A percentile compares a stretch with the other conserved stretches of the same genome.
These are phyloP conservation scores for Cladosporium halotolerans DNA, from an alignment of 2,329 filamentous ascomycete species.

Conservation along the genomic window DNA sequence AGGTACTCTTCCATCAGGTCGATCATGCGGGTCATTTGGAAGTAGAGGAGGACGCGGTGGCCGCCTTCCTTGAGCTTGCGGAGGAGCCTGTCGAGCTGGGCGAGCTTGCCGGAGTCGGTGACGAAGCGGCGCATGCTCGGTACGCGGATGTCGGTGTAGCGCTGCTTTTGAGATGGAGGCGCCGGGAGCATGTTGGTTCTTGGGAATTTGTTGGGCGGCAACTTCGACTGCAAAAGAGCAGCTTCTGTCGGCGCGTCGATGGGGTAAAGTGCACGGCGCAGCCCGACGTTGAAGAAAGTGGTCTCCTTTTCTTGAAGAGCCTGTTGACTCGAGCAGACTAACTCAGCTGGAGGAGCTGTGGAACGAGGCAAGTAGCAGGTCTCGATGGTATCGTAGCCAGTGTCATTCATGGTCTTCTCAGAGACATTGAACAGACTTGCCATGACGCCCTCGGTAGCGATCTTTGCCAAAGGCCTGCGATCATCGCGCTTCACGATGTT, in stretches of 20 bases:
- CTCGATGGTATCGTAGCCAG: conserved; percentile 72
- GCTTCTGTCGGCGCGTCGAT: conserved; percentile 58
- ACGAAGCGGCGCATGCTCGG: conserved; percentile 97
- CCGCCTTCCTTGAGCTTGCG: conserved; percentile 85
- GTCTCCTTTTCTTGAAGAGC: conserved; percentile 60
- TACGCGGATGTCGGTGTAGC: conserved; percentile 85
- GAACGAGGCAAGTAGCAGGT: conserved; percentile 72
- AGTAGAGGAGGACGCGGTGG: conserved; percentile 92
- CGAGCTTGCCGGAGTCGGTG: conserved; percentile 93
- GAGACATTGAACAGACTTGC: conserved; percentile 74
- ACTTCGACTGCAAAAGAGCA: conserved; percentile 65
- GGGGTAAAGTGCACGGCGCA: conserved; percentile 72
- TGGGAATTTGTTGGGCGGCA: conserved; percentile 61
- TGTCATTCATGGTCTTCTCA: conserved; percentile 55
- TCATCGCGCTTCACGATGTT: conserved; percentile 68
- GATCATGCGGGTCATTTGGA: conserved; percentile 99
- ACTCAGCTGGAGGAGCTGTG: conserved; percentile 77
- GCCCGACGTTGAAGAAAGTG: conserved; percentile 68
- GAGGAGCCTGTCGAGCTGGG: conserved; percentile 79
- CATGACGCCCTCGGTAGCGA: conserved; percentile 67
- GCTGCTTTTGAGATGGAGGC: conserved; percentile 72
- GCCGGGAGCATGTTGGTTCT: conserved; percentile 61
- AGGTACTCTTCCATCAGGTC: conserved; percentile 98
- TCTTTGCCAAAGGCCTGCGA: conserved; percentile 59
- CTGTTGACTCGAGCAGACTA: conserved; percentile 66